Conservation (phyloP, 176 grass and related monocot species). For the Avena atlantica region DNA sequence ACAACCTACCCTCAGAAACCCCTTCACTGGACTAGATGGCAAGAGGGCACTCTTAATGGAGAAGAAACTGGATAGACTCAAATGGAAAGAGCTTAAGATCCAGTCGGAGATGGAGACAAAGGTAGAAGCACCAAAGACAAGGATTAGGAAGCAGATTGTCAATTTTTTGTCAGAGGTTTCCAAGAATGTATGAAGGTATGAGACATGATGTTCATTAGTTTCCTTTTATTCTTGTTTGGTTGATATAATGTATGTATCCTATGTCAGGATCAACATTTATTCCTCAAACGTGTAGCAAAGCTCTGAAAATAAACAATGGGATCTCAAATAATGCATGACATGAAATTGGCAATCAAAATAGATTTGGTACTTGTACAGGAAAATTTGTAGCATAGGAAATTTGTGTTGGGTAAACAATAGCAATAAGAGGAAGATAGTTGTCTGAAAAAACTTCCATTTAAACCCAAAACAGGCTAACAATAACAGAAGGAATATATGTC, state of each 20-base stretch:
- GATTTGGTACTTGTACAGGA: neutral
- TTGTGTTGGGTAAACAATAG: neutral
- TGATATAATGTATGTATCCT: neutral
- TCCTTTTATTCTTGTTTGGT: neutral
- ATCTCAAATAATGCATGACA: neutral
- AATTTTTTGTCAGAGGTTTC: neutral
- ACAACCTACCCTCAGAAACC: neutral
- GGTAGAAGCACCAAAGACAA: conserved; percentile 17
- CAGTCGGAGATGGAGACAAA: neutral
- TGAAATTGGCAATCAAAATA: neutral
- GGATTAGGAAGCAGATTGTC: neutral
- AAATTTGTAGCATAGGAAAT: neutral
- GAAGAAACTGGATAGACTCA: neutral
- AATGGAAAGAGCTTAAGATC: neutral
- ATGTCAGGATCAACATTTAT: neutral
- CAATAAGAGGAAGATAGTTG: neutral
- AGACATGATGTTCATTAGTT: neutral
- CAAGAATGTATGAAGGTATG: neutral
- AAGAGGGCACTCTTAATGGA: neutral
- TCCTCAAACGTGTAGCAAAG: neutral
- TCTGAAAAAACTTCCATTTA: neutral
- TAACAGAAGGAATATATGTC: neutral
- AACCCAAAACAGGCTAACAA: neutral
- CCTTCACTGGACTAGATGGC: neutral
- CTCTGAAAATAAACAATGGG: neutral